Conservation (phyloP, 306 rosid genomes). For the Biancaea sappan region DNA sequence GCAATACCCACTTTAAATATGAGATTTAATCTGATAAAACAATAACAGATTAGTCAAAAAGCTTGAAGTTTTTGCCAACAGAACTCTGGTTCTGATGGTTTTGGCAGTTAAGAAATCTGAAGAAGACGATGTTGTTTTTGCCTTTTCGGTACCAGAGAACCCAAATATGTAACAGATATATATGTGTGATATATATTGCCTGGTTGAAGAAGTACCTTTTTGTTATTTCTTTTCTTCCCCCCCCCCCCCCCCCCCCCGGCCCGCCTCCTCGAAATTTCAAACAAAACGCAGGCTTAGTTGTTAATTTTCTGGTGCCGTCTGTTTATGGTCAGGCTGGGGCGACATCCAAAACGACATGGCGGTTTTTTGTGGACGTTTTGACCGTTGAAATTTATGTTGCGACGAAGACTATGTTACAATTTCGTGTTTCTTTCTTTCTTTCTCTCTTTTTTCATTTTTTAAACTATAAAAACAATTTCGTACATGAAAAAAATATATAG, state of each 20-base stretch:
- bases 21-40: background rate
- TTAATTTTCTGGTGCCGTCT: slow-evolving; percentile 1
- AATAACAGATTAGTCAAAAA: background rate
- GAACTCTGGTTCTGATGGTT: background rate
- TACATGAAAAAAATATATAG: too few relatives aligned
- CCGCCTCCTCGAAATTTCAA: background rate
- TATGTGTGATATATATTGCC: too few relatives aligned
- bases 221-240: background rate
- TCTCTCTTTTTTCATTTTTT: too few relatives aligned
- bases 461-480: too few relatives aligned
- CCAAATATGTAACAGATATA: background rate
- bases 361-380: background rate
- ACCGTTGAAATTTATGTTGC: background rate
- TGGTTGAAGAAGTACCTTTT: background rate
- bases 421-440: too few relatives aligned
- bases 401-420: background rate
- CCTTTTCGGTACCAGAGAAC: slow-evolving; percentile 5
- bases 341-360: background rate
- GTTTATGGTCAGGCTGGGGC: background rate
- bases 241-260: too few relatives aligned
- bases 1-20: background rate
- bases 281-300: background rate
- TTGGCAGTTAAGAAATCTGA: background rate
- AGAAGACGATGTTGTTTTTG: background rate
- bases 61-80: background rate